Conservation (phyloP, 306 rosid species). For the Calophaca sinica region DNA sequence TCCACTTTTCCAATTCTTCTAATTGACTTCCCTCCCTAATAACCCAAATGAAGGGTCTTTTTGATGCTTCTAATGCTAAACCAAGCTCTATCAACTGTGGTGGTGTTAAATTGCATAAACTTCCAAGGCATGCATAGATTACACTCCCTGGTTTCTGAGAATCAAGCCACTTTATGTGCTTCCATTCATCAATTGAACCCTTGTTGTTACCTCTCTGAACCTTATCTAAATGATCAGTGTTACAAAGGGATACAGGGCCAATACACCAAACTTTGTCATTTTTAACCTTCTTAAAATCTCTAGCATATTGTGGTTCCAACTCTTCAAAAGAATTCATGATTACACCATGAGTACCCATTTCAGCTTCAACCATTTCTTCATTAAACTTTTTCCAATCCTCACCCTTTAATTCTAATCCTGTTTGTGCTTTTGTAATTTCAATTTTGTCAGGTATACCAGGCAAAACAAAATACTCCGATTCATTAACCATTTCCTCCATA, state of each 20-base stretch:
- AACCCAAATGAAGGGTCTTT: constrained; percentile 67
- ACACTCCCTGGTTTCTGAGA: constrained; percentile 46
- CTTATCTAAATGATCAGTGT: constrained; percentile 54
- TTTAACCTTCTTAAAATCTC: constrained; percentile 51
- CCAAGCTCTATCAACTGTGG: constrained; percentile 55
- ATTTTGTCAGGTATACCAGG: constrained; percentile 58
- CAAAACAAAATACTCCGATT: constrained; percentile 47
- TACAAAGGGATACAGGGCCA: constrained; percentile 56
- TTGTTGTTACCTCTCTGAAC: constrained; percentile 64
- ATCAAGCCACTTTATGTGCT: constrained; percentile 63
- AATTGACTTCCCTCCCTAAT: constrained; percentile 42
- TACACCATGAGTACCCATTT: constrained; percentile 48
- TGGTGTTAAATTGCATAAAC: constrained; percentile 43
- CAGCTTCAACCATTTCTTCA: constrained; percentile 45
- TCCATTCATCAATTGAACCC: constrained; percentile 43
- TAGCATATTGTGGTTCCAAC: constrained; percentile 57
- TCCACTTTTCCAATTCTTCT: constrained; percentile 54
- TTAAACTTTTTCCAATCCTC: neutral
- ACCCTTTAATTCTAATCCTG: neutral
- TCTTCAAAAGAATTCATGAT: constrained; percentile 68
- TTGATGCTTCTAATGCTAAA: constrained; percentile 62
- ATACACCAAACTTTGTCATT: constrained; percentile 63
- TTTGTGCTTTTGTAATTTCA: constrained; percentile 49
- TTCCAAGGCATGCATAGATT: constrained; percentile 68
- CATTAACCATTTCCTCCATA: constrained; percentile 25